Conservation (phyloP, 345 rosid species). For the Firmiana major region DNA sequence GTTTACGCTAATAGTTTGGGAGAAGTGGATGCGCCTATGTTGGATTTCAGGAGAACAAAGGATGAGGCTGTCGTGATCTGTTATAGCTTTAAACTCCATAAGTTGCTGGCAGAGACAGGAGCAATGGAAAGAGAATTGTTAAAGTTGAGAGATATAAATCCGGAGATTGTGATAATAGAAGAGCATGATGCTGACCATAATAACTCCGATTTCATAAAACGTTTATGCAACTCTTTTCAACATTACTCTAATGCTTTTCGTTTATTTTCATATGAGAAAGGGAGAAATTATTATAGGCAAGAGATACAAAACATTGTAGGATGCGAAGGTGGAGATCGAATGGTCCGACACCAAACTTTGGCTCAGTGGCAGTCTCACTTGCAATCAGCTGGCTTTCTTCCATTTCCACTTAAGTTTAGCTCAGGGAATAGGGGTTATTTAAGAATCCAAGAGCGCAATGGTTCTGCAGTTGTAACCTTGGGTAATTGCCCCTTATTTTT, state of each 20-base stretch:
- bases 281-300: not conserved
- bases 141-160: not conserved
- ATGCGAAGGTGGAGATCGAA: not conserved
- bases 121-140: not conserved
- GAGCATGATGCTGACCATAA: not conserved
- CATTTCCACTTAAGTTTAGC: not conserved
- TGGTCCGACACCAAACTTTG: not conserved
- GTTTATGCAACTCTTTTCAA: not conserved
- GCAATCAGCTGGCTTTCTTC: not conserved
- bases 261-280: accelerated
- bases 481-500: too few species aligned
- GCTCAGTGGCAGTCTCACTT: not conserved
- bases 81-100: not conserved
- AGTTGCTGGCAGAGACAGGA: not conserved
- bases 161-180: not conserved
- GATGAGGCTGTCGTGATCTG: not conserved
- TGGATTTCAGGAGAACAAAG: not conserved
- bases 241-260: not conserved
- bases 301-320: not conserved
- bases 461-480: too few species aligned
- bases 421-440: too few species aligned
- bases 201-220: not conserved
- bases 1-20: not conserved
- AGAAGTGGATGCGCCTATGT: not conserved
- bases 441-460: too few species aligned